Base-by-base conservation (phyloP, 2,329 filamentous ascomycete genomes). In the Alternaria sp. region DNA sequence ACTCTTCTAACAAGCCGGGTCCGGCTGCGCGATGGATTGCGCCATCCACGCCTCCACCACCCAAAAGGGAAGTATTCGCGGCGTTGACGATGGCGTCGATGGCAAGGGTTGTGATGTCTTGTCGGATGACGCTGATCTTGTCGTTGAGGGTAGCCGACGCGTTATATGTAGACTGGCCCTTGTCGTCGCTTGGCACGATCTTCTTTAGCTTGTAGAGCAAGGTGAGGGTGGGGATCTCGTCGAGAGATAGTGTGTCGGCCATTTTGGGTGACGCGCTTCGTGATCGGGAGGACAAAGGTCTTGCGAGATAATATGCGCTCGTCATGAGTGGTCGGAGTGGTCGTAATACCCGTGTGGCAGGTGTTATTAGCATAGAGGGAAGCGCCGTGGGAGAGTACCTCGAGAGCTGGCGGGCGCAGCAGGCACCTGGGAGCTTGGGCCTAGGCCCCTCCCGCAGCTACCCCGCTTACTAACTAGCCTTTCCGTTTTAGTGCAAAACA, bases 41-140 rank as follows among this genome's bases (percentile, higher is more conserved):
- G 43, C 84, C 84, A 61, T 85, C 84, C 15, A 98, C 93, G 36
- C 96, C 96, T n/a, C 93, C 93, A 57, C 96, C 96, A 58, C 94
- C 93, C 0, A 91, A 85, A 1, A 98, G 87, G 2, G 85, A 86
- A 10, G 81, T 81, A 79, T 98, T 98, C 47, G 96, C 95, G 1
- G 96, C 95, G 78, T 98, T 98, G 78, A 98, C 94, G 70, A 97
- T 96, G 67, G 91, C 91, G 74, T 93, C 92, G 49, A 93, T 86
- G 30, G 85, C 78, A 5, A 98, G 87, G 13, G 85, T 89, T 13
- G 94, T 97, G 79, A 98, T 96, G 79, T 97, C 93, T 70, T 88
- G 88, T 60, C 88, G 86, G 68, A 93, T 85, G 40, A 95, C 82
- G 49, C 87, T 88, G 72, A 97, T 85, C 67, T 87, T 89, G 75